phyloP scores from a whole-genome alignment of 2,329 filamentous ascomycete species.

The Trichoderma sp. region DNA sequence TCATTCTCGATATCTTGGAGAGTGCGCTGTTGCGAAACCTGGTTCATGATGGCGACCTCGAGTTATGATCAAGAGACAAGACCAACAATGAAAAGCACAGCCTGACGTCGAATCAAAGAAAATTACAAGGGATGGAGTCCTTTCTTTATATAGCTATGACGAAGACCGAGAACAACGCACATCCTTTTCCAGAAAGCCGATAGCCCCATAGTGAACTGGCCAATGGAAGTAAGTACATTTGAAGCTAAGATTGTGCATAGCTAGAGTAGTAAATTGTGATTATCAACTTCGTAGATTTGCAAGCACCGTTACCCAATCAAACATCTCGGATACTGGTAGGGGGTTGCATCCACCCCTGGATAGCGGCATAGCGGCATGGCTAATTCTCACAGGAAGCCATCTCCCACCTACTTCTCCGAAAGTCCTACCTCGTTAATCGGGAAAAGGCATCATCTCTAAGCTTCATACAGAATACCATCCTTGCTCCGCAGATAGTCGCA shows the following conservation, averaged over 20 bases:
- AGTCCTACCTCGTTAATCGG: neutral
- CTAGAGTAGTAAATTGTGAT: neutral
- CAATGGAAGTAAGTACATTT: neutral
- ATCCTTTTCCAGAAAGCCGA: neutral
- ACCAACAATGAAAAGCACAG: neutral
- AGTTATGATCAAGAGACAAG: neutral
- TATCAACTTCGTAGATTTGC: neutral
- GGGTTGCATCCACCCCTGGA: neutral
- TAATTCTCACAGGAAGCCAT: neutral
- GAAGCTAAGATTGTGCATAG: neutral
- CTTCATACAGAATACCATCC: neutral
- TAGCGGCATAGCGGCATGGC: neutral
- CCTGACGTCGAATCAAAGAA: neutral
- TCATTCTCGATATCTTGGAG: constrained; percentile 15
- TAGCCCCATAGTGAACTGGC: neutral
- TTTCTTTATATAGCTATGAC: neutral
- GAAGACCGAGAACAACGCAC: neutral
- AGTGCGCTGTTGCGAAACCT: neutral
- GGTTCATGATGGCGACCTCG: neutral
- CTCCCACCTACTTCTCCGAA: neutral
- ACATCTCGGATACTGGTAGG: neutral
- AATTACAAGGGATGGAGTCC: neutral
- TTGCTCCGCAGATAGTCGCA: neutral
- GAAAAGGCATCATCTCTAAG: neutral
- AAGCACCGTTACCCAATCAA: neutral